Evolutionary conservation across 176 grass and related monocot genomes (phyloP).

Genomic region (Triticum dicoccoides): DNA sequence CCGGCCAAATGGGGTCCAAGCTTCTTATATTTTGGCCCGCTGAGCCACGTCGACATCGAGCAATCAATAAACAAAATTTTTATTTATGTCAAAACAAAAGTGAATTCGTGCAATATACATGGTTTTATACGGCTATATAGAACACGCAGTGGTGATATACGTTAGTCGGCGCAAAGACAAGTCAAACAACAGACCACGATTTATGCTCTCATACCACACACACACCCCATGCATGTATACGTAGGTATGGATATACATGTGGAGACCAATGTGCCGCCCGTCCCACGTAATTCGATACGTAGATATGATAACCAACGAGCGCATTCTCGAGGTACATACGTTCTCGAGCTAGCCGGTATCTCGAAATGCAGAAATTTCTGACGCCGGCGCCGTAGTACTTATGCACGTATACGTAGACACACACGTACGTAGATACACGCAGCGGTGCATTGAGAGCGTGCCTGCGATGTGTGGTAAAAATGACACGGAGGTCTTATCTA

Average conservation of each 20-base stretch:
- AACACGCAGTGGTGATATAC: neutral
- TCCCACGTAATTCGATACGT: neutral
- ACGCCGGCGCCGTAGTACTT: neutral
- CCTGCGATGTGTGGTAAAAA: conserved; percentile 25
- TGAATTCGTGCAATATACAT: neutral
- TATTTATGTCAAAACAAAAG: neutral
- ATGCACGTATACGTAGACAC: too few species aligned
- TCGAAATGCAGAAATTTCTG: neutral
- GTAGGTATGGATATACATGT: neutral
- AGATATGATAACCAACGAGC: neutral
- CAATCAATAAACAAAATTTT: neutral
- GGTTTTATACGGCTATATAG: neutral
- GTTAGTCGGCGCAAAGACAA: neutral
- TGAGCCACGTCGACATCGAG: neutral
- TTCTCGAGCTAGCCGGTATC: neutral
- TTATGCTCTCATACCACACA: neutral
- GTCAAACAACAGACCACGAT: neutral
- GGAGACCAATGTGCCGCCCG: neutral
- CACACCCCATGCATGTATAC: neutral
- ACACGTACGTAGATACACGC: too few species aligned
- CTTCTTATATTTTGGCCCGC: neutral
- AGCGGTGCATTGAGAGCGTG: too few species aligned
- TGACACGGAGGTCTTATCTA: conserved; percentile 41
- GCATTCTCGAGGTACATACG: neutral
- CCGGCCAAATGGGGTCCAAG: neutral